phyloP scores from a whole-genome alignment of 768 basidiomycete genomes.

The Tylopilus rubrobrunneus region DNA sequence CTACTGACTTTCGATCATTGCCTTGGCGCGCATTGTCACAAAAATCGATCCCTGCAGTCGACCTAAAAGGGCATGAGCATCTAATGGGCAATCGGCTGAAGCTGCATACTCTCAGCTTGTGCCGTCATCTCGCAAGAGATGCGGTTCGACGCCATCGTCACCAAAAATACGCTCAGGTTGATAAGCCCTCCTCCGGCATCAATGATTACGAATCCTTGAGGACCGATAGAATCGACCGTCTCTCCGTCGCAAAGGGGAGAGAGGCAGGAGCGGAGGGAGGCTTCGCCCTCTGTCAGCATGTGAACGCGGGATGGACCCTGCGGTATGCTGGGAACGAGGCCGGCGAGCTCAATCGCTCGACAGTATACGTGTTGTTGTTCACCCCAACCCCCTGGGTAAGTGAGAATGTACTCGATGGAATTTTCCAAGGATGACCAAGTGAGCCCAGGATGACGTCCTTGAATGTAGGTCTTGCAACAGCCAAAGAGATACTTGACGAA shows the following conservation, averaged over 20 bases:
- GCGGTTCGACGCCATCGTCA: background rate
- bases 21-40: background rate
- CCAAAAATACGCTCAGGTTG: background rate
- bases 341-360: slow-evolving; percentile 16
- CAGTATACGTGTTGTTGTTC: slow-evolving; percentile 16
- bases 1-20: background rate
- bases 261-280: background rate
- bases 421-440: slow-evolving; percentile 16
- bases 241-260: background rate
- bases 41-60: background rate
- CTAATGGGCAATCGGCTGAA: background rate
- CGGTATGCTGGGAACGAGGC: slow-evolving; percentile 11
- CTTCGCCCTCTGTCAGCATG: slow-evolving; percentile 1
- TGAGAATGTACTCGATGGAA: slow-evolving; percentile 22
- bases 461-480: slow-evolving; percentile 12
- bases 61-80: background rate
- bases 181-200: background rate
- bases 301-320: slow-evolving; percentile 17
- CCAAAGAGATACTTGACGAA: background rate
- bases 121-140: background rate
- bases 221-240: background rate
- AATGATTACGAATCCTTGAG: background rate
- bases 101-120: background rate
- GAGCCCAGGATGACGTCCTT: slow-evolving; percentile 14
- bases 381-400: slow-evolving; percentile 16